Evolutionary conservation across 2,329 filamentous ascomycete genomes (phyloP), one percentile per base, ranked within the genome.

Genomic region (Talaromyces atroroseus): DNA sequence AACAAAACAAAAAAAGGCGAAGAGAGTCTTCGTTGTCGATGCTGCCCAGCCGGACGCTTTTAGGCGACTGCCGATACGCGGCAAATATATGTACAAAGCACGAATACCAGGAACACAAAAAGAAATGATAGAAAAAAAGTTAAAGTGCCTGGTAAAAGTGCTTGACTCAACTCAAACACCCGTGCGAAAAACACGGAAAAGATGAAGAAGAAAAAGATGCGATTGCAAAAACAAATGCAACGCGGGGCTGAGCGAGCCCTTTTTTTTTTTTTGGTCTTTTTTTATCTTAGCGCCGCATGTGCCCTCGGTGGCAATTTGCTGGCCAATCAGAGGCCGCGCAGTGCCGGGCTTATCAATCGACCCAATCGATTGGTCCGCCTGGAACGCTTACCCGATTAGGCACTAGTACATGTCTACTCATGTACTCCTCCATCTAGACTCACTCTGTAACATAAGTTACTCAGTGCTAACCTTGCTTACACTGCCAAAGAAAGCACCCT

Each of bases 221-320:
- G n/a, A 29, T 8, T 36, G 5, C 32, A 36, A 36, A 16, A 16
- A 36, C 11, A 49, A 26, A 52, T 18, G 45, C 42, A 52, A 44
- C 50, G 56, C 50, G 56, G 56, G 56, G 56, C 56, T 58, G 26
- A 34, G 24, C 36, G 26, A 48, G 34, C 44, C 20, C 36, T 51
- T 56, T 57, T 49, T 55, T 49, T 44, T 53, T 52, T 24, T 40
- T 49, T 40, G 24, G 48, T 21, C 16, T 50, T 46, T 57, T 54
- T 47, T 58, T 44, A 58, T 58, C 56, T 36, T 36, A 34, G 29
- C 46, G 40, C 50, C 24, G 36, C 56, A 54, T 49, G 44, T 58
- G 29, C 24, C 42, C 49, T 26, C 26, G 20, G 53, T 50, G 48
- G 53, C 47, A 26, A 47, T 36, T 18, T 2, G 7, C 10, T 23